Evolutionary conservation across 106 monocot genomes (phyloP).

Genomic region (Dendrobium nobile): DNA sequence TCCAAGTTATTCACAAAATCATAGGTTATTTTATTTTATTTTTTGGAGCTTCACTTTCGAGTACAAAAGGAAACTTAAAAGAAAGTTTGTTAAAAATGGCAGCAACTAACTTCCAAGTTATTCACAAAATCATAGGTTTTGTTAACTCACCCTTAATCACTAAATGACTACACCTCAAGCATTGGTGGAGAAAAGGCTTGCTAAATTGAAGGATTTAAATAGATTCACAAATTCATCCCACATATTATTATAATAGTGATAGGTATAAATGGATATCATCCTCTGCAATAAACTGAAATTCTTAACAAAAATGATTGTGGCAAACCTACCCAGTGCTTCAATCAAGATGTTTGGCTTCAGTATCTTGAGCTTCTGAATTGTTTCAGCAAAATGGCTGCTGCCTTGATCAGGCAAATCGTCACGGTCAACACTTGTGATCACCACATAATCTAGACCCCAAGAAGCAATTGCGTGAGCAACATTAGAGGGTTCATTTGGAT

Average conservation of each 20-base stretch:
- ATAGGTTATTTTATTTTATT: not conserved
- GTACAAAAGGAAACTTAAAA: too few species aligned
- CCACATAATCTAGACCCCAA: conserved; percentile 87
- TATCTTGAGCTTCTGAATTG: conserved; percentile 57
- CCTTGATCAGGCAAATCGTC: conserved; percentile 89
- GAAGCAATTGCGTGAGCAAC: conserved; percentile 84
- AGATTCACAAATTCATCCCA: not conserved
- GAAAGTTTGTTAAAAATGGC: not conserved
- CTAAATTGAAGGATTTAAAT: not conserved
- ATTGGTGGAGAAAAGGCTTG: not conserved
- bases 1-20: not conserved
- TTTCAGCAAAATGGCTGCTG: conserved; percentile 77
- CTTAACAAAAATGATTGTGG: conserved; percentile 6
- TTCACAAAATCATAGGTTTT: not conserved
- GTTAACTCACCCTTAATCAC: not conserved
- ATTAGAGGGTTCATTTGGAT: conserved; percentile 75
- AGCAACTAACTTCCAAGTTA: not conserved
- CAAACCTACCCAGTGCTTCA: conserved; percentile 69
- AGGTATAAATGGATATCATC: not conserved
- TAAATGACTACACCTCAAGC: not conserved
- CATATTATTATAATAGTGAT: not conserved
- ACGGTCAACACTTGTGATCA: conserved; percentile 84
- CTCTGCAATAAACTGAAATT: not conserved
- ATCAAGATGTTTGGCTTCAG: conserved; percentile 72
- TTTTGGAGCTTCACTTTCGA: too few species aligned